phyloP scores from a whole-genome alignment of 148 eudicot species.

The Camellia lanceoleosa region DNA sequence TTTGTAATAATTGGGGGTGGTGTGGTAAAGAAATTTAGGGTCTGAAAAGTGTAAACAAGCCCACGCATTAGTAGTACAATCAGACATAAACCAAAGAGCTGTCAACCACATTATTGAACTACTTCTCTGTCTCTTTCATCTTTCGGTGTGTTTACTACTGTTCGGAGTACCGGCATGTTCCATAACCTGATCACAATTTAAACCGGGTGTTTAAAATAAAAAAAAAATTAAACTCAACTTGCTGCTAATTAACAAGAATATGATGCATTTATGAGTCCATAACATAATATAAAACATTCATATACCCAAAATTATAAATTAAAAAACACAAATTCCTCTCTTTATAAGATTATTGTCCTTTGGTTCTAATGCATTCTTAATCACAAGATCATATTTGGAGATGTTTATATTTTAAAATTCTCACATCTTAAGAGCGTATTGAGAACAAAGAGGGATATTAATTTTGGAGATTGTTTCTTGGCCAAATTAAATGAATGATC shows the following conservation, averaged over 20 bases:
- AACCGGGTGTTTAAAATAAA: not conserved
- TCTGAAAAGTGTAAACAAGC: not conserved
- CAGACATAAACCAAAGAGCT: not conserved
- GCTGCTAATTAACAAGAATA: not conserved
- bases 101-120: conserved; percentile 2
- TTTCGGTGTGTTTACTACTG: conserved; percentile 9
- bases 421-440: too few species aligned
- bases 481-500: too few species aligned
- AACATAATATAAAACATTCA: not conserved
- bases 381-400: too few species aligned
- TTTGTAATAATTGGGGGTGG: not conserved
- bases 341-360: too few species aligned
- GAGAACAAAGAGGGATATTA: too few species aligned
- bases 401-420: too few species aligned
- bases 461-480: too few species aligned
- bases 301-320: too few species aligned
- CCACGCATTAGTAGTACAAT: not conserved
- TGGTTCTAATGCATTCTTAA: too few species aligned
- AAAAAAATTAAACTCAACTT: not conserved
- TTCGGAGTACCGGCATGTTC: conserved; percentile 29
- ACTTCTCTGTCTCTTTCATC: not conserved
- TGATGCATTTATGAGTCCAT: not conserved
- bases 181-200: conserved; percentile 22
- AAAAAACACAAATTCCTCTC: too few species aligned
- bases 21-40: not conserved